Evolutionary conservation across 768 basidiomycete species (phyloP).

Genomic region (Epithele typhae): DNA sequence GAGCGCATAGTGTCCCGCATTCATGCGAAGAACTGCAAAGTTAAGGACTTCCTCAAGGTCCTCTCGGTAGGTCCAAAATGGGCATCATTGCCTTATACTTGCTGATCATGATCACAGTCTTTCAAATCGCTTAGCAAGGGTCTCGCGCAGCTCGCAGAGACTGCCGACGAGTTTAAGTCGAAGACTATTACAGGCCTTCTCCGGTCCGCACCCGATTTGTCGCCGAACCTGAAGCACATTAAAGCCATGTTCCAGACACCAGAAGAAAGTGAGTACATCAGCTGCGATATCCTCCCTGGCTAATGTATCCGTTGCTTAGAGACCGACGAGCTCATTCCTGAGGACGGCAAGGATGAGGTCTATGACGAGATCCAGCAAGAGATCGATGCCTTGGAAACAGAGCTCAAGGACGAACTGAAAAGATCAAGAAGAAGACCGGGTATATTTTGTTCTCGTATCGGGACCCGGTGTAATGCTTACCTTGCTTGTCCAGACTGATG

Average conservation of each 20-base stretch:
- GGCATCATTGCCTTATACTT: too few species aligned
- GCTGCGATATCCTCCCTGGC: not conserved
- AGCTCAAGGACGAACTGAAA: conserved; percentile 63
- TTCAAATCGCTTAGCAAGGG: conserved; percentile 74
- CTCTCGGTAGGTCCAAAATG: conserved; percentile 58
- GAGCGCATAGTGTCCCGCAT: conserved; percentile 94
- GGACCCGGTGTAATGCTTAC: too few species aligned
- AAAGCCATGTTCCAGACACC: conserved; percentile 63
- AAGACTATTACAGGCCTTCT: conserved; percentile 72
- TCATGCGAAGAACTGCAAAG: conserved; percentile 86
- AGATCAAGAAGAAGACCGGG: conserved; percentile 66
- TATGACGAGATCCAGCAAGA: conserved; percentile 77
- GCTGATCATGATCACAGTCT: conserved; percentile 49
- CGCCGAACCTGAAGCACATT: conserved; percentile 66
- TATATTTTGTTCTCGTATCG: conserved; percentile 27
- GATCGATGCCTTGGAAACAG: conserved; percentile 65
- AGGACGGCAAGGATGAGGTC: conserved; percentile 77
- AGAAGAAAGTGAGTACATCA: conserved; percentile 48
- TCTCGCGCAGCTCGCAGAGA: conserved; percentile 55
- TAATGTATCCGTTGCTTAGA: conserved; percentile 31
- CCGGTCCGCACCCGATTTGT: conserved; percentile 76
- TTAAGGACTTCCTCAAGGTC: conserved; percentile 85
- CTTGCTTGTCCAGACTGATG: conserved; percentile 38
- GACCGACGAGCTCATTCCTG: conserved; percentile 69
- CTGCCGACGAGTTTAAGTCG: conserved; percentile 72